Conservation (phyloP, 306 rosid genomes). For the Astragalus glycyphyllos region DNA sequence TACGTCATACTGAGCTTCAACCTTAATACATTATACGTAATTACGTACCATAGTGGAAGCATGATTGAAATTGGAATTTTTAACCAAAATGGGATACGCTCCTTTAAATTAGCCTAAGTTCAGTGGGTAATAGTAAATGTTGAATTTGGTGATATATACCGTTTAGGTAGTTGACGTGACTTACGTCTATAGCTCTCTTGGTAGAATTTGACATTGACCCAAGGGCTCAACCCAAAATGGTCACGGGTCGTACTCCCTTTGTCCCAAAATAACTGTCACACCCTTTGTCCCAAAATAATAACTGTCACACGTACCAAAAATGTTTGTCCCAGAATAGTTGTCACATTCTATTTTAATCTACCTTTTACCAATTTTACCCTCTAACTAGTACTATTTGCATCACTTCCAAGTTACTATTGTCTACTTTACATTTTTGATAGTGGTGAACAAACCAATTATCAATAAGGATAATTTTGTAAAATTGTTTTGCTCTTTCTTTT, state of each 20-base stretch:
- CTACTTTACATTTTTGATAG: too few species aligned
- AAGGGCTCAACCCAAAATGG: neutral
- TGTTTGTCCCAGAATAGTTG: too few species aligned
- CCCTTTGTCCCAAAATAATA: too few species aligned
- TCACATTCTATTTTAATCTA: too few species aligned
- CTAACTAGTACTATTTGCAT: too few species aligned
- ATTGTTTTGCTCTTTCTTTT: too few species aligned
- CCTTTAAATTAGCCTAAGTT: slow-evolving; percentile 1
- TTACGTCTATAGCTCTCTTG: neutral
- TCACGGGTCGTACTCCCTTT: neutral
- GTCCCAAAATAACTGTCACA: too few species aligned
- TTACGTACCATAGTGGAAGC: neutral
- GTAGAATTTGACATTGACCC: slow-evolving; percentile 6
- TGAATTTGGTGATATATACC: neutral
- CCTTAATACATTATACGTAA: neutral
- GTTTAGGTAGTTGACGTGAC: neutral
- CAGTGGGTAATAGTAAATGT: neutral
- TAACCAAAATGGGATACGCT: neutral
- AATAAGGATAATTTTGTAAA: too few species aligned
- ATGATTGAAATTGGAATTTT: slow-evolving; percentile 7
- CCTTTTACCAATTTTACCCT: too few species aligned
- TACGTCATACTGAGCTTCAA: slow-evolving; percentile 14
- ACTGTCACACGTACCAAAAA: too few species aligned
- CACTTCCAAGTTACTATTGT: too few species aligned
- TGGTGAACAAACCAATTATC: too few species aligned